phyloP scores from a whole-genome alignment of 2,329 filamentous ascomycete genomes.

The Periglandula ipomoeae region DNA sequence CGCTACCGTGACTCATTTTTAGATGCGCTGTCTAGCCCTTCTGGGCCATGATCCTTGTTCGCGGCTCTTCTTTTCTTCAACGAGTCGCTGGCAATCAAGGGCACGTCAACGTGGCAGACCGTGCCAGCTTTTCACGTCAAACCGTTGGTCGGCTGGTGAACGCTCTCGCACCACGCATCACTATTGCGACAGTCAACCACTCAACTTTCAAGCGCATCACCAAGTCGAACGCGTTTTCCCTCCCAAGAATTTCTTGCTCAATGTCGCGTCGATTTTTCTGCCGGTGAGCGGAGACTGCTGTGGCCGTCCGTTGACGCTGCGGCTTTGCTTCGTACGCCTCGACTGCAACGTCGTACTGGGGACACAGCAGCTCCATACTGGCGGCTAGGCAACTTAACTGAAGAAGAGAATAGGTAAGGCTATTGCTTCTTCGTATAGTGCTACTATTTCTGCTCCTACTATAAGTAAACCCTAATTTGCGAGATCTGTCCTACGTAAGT shows the following conservation, averaged over 20 bases:
- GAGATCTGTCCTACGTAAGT: neutral
- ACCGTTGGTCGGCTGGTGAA: neutral
- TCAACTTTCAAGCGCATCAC: neutral
- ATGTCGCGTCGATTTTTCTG: neutral
- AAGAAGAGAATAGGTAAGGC: neutral
- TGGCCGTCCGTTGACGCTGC: neutral
- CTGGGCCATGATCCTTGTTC: neutral
- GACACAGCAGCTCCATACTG: neutral
- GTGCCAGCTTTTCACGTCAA: neutral
- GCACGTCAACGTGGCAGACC: neutral
- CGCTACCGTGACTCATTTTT: conserved; percentile 22
- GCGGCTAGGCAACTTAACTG: neutral
- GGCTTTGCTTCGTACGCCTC: neutral
- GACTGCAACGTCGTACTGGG: neutral
- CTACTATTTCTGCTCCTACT: neutral
- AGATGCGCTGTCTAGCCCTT: conserved; percentile 12
- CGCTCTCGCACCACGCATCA: neutral
- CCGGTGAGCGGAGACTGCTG: neutral
- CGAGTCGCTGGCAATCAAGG: neutral
- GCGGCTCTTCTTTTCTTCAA: neutral
- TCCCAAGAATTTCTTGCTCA: neutral
- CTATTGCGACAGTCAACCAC: neutral
- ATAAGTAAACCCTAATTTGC: neutral
- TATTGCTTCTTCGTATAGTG: neutral
- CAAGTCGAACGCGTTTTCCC: neutral